Conservation (phyloP, 2,329 filamentous ascomycete genomes). For the Cladosporium colombiae region DNA sequence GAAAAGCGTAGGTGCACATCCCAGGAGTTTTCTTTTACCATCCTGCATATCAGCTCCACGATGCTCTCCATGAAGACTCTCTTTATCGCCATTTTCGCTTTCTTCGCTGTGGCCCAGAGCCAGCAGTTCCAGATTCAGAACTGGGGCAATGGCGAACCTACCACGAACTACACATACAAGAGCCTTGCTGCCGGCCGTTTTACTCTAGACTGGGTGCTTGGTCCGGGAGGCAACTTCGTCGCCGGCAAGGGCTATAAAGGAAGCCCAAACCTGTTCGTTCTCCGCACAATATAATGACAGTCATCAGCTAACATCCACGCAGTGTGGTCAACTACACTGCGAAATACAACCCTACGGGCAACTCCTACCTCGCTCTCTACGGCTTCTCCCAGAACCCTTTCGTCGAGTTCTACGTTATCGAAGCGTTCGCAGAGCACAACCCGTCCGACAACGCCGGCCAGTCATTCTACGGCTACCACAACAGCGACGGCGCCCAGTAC, state of each 20-base stretch:
- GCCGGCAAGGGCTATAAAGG: constrained; percentile 7
- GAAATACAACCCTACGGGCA: constrained; percentile 8
- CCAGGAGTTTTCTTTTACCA: background rate
- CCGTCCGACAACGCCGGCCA: constrained; percentile 8
- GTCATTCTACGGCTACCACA: constrained; percentile 14
- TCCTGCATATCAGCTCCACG: background rate
- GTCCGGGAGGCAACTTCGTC: constrained; percentile 9
- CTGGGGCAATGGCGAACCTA: constrained; percentile 7
- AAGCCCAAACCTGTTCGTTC: constrained; percentile 2
- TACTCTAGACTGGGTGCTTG: constrained; percentile 2
- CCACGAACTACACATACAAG: constrained; percentile 10
- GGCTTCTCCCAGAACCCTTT: constrained; percentile 5
- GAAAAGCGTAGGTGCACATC: background rate
- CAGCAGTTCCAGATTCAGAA: constrained; percentile 12
- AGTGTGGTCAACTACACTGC: constrained; percentile 12
- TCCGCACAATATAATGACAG: background rate
- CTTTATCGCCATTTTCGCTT: background rate
- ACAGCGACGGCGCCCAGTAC: constrained; percentile 11
- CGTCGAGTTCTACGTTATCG: constrained; percentile 16
- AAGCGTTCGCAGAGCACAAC: constrained; percentile 6
- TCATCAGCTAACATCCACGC: background rate
- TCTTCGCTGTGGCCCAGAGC: background rate
- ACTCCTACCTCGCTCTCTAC: constrained; percentile 10
- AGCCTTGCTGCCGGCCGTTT: constrained; percentile 11
- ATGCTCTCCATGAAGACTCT: background rate